Base-by-base conservation (phyloP, 768 basidiomycete genomes). In the Suillus occidentalis region DNA sequence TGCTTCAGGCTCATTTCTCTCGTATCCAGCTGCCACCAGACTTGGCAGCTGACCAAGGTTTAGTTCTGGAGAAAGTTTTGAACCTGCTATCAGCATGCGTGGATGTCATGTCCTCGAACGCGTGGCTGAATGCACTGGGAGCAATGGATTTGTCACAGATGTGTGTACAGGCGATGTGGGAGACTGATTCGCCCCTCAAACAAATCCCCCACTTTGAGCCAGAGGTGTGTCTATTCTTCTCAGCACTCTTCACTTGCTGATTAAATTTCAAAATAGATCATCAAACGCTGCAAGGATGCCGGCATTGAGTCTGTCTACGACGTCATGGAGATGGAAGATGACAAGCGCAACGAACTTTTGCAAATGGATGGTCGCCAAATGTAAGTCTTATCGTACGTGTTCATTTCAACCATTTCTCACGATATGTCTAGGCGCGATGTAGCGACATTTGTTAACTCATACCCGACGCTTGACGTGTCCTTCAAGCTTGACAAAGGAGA, bases 81-180 rank as follows among this genome's bases (percentile, higher is more conserved):
- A 96, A 95, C 72, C 78, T 97, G 20, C 83, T 97, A 18, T 94
- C 94, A 12, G 97, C 97, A 1, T 97, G 94, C 71, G 95, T 99
- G 39, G 96, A 98, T 72, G 97, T 99, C 64, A 95, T 99, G 94
- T 95, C 94, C 3, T 95, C 94, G 42, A 98, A 97, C 72, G 95
- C 92, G 2, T 97, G 91, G 91, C 77, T 99, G 71, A 96, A 89
- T 72, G 97, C 97, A 0, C 79, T 98, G 28, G 92, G 95, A 39
- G 96, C 96, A 0, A 99, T 99, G 97, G 97, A 99, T 77, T 78
- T 99, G 56, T 93, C 93, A 10, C 97, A 99, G 77, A 99, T 99
- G 97, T 96, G 94, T 76, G 94, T 98, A 6, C 97, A 99, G 76
- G 95, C 92, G 0, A 89, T 97, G 78, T 99, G 97, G 97, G 97